Percentiles rank a stretch among this genome's conserved stretches.
Conservation (phyloP, 2,329 filamentous ascomycete species). For the Colletotrichum eleusines region DNA sequence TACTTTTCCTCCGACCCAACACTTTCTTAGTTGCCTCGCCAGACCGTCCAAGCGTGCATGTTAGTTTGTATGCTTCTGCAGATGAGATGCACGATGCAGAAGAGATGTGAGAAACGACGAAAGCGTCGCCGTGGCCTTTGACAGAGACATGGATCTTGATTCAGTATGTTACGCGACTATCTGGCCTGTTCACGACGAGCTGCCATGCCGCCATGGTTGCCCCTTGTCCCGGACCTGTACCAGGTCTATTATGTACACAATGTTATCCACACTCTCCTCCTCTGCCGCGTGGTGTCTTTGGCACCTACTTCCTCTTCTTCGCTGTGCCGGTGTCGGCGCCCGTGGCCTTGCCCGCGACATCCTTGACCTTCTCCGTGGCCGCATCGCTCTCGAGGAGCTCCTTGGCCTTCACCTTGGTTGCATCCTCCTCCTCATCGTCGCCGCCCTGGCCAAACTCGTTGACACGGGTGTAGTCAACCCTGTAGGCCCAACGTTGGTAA, state of each 20-base stretch:
- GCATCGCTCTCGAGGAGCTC: conserved; percentile 52
- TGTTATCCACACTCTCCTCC: conserved; percentile 14
- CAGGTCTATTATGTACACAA: conserved; percentile 8
- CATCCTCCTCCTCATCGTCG: conserved; percentile 78
- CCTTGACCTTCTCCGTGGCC: conserved; percentile 49
- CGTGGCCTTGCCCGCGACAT: conserved; percentile 56
- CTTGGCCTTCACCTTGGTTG: conserved; percentile 51
- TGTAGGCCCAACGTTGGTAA: conserved; percentile 95
- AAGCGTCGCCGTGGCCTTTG: background rate
- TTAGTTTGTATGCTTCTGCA: conserved; percentile 17
- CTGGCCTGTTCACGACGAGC: background rate
- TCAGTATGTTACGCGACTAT: conserved; percentile 9
- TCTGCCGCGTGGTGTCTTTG: background rate
- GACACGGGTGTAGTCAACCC: conserved; percentile 88
- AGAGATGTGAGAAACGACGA: conserved; percentile 17
- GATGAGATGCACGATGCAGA: conserved; percentile 21
- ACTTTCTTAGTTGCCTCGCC: conserved; percentile 22
- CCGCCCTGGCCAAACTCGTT: conserved; percentile 99
- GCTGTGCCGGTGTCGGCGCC: conserved; percentile 62
- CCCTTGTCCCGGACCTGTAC: conserved; percentile 7
- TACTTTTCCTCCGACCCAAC: conserved; percentile 35
- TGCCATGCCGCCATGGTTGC: background rate
- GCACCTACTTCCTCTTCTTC: conserved; percentile 56
- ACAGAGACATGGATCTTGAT: conserved; percentile 7
- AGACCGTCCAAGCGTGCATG: conserved; percentile 31